phyloP scores from a whole-genome alignment of 768 basidiomycete genomes.

The Boletus sensibilis region DNA sequence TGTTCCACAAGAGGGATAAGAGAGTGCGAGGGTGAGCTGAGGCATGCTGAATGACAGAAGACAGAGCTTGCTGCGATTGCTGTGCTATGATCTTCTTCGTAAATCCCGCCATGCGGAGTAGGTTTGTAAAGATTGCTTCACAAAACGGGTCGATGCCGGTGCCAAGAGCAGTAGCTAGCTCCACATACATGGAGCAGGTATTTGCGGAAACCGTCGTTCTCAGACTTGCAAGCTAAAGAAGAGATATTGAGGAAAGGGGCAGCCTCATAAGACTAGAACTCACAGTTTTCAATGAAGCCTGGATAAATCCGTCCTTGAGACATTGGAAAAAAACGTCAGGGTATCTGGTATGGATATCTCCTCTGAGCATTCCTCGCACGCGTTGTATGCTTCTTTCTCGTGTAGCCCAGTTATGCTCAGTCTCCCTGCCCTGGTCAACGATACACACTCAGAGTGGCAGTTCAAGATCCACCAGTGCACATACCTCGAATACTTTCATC shows the following conservation, averaged over 20 bases:
- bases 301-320: constrained; percentile 76
- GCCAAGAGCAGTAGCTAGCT: constrained; percentile 68
- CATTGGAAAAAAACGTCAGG: constrained; percentile 70
- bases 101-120: constrained; percentile 82
- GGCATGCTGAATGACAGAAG: constrained; percentile 64
- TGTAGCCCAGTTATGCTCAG: constrained; percentile 91
- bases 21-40: constrained; percentile 69
- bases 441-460: neutral
- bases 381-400: constrained; percentile 75
- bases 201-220: constrained; percentile 87
- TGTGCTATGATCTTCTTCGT: constrained; percentile 93
- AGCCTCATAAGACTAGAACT: constrained; percentile 28
- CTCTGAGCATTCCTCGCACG: constrained; percentile 88
- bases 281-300: constrained; percentile 83
- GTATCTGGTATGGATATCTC: constrained; percentile 75
- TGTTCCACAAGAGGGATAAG: constrained; percentile 65
- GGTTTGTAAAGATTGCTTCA: constrained; percentile 71
- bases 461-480: constrained; percentile 11
- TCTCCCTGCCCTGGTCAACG: constrained; percentile 81
- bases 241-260: neutral
- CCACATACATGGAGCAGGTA: constrained; percentile 73
- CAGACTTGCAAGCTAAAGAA: constrained; percentile 71
- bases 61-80: constrained; percentile 74
- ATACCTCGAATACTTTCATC: constrained; percentile 77
- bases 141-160: constrained; percentile 73